Conservation (phyloP, 2,329 filamentous ascomycete species). For the Diaporthe sp. region DNA sequence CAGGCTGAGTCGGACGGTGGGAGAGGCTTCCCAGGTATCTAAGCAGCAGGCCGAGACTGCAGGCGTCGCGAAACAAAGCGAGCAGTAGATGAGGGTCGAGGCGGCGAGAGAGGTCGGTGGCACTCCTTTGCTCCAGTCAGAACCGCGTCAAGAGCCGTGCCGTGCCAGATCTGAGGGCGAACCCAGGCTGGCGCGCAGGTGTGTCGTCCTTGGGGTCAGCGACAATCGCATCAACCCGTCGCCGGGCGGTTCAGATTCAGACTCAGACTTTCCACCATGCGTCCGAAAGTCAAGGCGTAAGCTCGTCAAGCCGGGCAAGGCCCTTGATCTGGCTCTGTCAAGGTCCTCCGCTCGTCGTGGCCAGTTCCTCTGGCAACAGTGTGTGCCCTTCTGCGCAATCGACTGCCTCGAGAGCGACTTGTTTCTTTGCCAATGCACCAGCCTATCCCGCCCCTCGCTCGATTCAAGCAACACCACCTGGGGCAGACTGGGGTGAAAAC, state of each 20-base stretch:
- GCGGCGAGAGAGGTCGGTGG: background rate
- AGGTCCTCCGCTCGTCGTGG: conserved; percentile 9
- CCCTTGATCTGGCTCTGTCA: conserved; percentile 14
- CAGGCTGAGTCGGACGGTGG: conserved; percentile 13
- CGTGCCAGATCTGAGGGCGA: conserved; percentile 8
- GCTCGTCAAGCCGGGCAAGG: conserved; percentile 15
- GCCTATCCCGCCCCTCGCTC: background rate
- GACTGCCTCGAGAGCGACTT: background rate
- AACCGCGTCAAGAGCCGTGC: conserved; percentile 1
- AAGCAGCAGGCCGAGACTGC: background rate
- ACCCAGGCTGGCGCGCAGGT: conserved; percentile 8
- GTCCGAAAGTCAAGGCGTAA: conserved; percentile 8
- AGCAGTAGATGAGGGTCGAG: conserved; percentile 2
- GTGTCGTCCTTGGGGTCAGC: background rate
- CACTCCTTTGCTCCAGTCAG: conserved; percentile 18
- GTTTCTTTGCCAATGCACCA: conserved; percentile 14
- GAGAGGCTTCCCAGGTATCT: background rate
- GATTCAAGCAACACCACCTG: conserved; percentile 22
- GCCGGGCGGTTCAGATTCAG: conserved; percentile 6
- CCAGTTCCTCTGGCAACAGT: conserved; percentile 7
- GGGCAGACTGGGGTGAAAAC: background rate
- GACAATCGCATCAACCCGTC: conserved; percentile 16
- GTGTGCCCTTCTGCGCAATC: conserved; percentile 6
- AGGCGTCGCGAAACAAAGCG: conserved; percentile 11
- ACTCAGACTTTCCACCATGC: conserved; percentile 22